A percentile compares a stretch with the other conserved stretches of the same genome.
Conservation (phyloP, 805 yeast species). For the Kurtzmaniella fragi region DNA sequence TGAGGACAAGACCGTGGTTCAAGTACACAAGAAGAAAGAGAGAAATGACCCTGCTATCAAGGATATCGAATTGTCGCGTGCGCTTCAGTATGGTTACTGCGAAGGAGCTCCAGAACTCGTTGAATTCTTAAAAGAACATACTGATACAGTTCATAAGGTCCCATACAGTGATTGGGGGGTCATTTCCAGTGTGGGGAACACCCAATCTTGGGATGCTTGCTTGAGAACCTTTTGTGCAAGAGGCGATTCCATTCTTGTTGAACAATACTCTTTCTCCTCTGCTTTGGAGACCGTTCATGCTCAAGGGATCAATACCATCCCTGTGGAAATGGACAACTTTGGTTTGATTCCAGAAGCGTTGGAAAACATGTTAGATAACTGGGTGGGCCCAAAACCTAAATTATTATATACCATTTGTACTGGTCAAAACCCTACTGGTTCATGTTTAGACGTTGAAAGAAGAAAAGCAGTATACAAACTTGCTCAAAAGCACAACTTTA, state of each 20-base stretch:
- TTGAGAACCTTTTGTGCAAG: constrained; percentile 71
- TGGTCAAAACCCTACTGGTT: constrained; percentile 98
- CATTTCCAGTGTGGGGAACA: constrained; percentile 74
- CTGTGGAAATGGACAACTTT: constrained; percentile 70
- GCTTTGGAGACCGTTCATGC: constrained; percentile 80
- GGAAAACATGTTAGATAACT: constrained; percentile 54
- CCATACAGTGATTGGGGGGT: constrained; percentile 62
- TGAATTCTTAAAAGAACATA: constrained; percentile 72
- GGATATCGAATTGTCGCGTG: constrained; percentile 71
- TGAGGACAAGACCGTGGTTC: constrained; percentile 35
- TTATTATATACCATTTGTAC: constrained; percentile 88
- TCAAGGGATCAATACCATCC: constrained; percentile 60
- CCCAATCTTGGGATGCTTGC: constrained; percentile 83
- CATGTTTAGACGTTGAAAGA: constrained; percentile 72
- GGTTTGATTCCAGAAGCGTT: constrained; percentile 77
- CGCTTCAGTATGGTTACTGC: constrained; percentile 90
- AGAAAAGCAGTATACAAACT: constrained; percentile 70
- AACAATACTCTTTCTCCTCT: constrained; percentile 78
- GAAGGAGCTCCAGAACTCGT: constrained; percentile 74
- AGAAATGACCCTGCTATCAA: constrained; percentile 14
- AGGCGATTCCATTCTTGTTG: constrained; percentile 81
- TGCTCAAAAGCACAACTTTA: constrained; percentile 79
- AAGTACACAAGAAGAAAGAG: constrained; percentile 31
- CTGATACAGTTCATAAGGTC: constrained; percentile 44
- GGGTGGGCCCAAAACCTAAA: constrained; percentile 79